Conservation (phyloP, 2,329 filamentous ascomycete genomes). For the Ciborinia camelliae region DNA sequence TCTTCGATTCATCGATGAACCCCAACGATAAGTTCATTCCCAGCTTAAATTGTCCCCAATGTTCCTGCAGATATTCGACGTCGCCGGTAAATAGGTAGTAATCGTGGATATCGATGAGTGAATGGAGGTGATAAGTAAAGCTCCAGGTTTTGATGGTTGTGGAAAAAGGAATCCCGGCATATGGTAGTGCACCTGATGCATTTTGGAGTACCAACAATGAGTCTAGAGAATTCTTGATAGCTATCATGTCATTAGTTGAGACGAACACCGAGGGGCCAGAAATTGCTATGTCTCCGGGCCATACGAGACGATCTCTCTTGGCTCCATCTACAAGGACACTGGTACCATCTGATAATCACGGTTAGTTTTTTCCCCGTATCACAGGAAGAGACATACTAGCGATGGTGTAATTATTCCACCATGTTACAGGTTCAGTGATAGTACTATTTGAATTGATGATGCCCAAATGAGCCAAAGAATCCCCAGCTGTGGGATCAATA, state of each 20-base stretch:
- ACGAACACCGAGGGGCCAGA: constrained; percentile 53
- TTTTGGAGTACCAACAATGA: constrained; percentile 28
- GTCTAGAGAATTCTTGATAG: constrained; percentile 49
- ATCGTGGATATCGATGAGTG: constrained; percentile 55
- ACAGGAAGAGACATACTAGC: not conserved
- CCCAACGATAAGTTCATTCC: constrained; percentile 46
- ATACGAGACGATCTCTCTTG: constrained; percentile 57
- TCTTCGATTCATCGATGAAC: constrained; percentile 44
- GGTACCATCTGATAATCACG: constrained; percentile 26
- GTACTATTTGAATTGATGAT: not conserved
- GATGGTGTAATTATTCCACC: constrained; percentile 16
- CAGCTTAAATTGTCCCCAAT: constrained; percentile 48
- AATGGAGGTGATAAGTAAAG: constrained; percentile 58
- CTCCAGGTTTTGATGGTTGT: constrained; percentile 40
- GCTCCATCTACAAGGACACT: constrained; percentile 48
- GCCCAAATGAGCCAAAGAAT: constrained; percentile 22
- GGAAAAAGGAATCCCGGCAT: constrained; percentile 45
- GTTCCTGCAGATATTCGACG: constrained; percentile 45
- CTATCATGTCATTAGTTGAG: constrained; percentile 51
- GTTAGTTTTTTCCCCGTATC: constrained; percentile 33
- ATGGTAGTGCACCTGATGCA: constrained; percentile 14
- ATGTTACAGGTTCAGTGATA: not conserved
- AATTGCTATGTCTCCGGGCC: constrained; percentile 60
- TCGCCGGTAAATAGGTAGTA: constrained; percentile 58
- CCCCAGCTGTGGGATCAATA: constrained; percentile 34